phyloP scores from a whole-genome alignment of 2,329 filamentous ascomycete species.

The Botrytis byssoidea region DNA sequence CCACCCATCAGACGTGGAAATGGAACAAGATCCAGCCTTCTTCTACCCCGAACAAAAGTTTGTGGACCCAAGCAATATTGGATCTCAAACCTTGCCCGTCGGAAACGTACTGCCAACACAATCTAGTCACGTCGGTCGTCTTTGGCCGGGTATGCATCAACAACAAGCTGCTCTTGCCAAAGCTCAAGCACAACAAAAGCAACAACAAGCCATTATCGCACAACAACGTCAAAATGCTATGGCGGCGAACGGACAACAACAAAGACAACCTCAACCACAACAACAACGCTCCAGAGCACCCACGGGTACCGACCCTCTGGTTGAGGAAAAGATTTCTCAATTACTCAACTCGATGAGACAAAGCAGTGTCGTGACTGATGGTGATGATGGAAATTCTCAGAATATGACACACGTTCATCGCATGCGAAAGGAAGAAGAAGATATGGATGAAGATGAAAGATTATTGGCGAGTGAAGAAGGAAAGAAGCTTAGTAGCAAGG shows the following conservation, averaged over 20 bases:
- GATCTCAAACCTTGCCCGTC: constrained; percentile 52
- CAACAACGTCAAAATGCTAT: constrained; percentile 50
- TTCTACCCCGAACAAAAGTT: constrained; percentile 62
- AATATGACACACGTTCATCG: constrained; percentile 66
- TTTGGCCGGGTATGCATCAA: constrained; percentile 93
- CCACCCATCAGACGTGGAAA: constrained; percentile 64
- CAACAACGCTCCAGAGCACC: constrained; percentile 39
- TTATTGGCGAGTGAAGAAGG: constrained; percentile 94
- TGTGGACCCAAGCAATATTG: constrained; percentile 72
- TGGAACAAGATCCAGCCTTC: constrained; percentile 63
- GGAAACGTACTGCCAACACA: constrained; percentile 48
- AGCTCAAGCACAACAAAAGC: constrained; percentile 67
- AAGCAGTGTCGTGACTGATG: constrained; percentile 57
- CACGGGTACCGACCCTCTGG: constrained; percentile 60
- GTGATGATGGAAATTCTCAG: constrained; percentile 47
- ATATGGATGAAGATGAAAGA: constrained; percentile 97
- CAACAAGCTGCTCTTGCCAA: constrained; percentile 78
- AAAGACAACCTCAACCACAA: constrained; percentile 44
- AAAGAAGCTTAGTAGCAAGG: constrained; percentile 98
- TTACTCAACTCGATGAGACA: constrained; percentile 86
- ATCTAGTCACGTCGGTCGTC: constrained; percentile 62
- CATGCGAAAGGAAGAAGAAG: constrained; percentile 89
- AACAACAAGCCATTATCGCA: constrained; percentile 60
- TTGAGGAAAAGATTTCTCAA: constrained; percentile 92
- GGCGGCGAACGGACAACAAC: constrained; percentile 41